Percentiles rank a stretch among this genome's conserved stretches.
Evolutionary conservation across 805 yeast species (phyloP).

Genomic region (Candida sithepensis): DNA sequence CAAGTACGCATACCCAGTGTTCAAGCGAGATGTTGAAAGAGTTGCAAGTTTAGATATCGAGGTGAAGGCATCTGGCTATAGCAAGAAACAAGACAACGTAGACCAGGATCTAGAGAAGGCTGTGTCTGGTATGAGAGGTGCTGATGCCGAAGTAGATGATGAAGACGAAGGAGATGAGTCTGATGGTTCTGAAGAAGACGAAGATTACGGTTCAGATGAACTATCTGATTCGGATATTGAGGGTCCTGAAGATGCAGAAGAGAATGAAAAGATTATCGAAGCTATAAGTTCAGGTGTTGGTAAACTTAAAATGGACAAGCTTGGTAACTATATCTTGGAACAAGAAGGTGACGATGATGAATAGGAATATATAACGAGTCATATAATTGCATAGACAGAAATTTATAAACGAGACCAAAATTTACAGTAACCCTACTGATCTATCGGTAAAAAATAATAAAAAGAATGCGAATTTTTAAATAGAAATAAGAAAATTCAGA

Average conservation of each 20-base stretch:
- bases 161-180: slow-evolving; percentile 30
- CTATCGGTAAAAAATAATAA: slow-evolving; percentile 4
- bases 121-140: slow-evolving; percentile 59
- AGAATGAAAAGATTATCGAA: slow-evolving; percentile 55
- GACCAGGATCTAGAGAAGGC: slow-evolving; percentile 74
- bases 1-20: slow-evolving; percentile 72
- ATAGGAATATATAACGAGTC: neutral
- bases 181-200: slow-evolving; percentile 36
- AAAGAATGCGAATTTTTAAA: slow-evolving; percentile 15
- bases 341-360: slow-evolving; percentile 14
- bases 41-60: slow-evolving; percentile 70
- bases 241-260: slow-evolving; percentile 32
- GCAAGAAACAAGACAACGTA: slow-evolving; percentile 38
- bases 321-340: slow-evolving; percentile 77
- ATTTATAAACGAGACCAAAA: too few relatives aligned
- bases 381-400: neutral
- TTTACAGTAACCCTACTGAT: too few relatives aligned
- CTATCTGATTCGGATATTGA: slow-evolving; percentile 31
- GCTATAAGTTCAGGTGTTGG: slow-evolving; percentile 63
- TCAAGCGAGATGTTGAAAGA: slow-evolving; percentile 71
- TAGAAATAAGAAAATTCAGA: slow-evolving; percentile 7
- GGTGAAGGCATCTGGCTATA: slow-evolving; percentile 88
- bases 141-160: slow-evolving; percentile 32
- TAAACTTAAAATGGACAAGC: slow-evolving; percentile 72
- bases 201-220: slow-evolving; percentile 32